Evolutionary conservation across 129 eudicot species (phyloP).

Genomic region (Lonicera japonica): DNA sequence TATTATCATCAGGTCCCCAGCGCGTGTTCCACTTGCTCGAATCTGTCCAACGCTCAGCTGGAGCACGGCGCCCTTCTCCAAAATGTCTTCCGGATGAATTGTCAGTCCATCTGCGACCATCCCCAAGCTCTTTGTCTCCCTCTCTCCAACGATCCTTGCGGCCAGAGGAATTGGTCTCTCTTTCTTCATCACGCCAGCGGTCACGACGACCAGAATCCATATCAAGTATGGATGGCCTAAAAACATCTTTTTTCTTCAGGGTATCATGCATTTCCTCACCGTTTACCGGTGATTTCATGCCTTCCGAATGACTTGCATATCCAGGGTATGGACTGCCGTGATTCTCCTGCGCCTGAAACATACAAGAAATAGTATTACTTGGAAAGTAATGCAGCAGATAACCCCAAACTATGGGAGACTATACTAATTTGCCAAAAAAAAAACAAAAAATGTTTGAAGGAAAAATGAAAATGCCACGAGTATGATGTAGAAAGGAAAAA

Average conservation of each 20-base stretch:
- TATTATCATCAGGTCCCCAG: constrained; percentile 77
- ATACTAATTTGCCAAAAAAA: too few species aligned
- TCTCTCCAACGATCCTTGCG: constrained; percentile 89
- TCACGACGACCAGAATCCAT: constrained; percentile 70
- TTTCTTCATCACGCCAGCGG: constrained; percentile 96
- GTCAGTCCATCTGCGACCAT: constrained; percentile 56
- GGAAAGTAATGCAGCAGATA: too few species aligned
- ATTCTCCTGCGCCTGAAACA: constrained; percentile 48
- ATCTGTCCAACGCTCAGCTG: constrained; percentile 64
- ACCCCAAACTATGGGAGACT: too few species aligned
- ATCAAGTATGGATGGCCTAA: constrained; percentile 74
- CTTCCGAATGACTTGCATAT: constrained; percentile 30
- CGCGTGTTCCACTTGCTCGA: constrained; percentile 84
- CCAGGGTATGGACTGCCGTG: constrained; percentile 39
- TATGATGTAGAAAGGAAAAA: too few species aligned
- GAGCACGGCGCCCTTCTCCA: constrained; percentile 68
- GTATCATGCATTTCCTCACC: constrained; percentile 37
- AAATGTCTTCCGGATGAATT: constrained; percentile 49
- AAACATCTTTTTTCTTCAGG: constrained; percentile 80
- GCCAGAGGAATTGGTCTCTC: constrained; percentile 57
- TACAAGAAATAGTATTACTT: not conserved
- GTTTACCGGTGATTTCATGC: constrained; percentile 44
- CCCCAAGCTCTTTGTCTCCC: constrained; percentile 65
- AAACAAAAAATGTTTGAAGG: too few species aligned
- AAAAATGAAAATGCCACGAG: too few species aligned